Conservation (phyloP, 345 rosid genomes). For the Populus deltoides region DNA sequence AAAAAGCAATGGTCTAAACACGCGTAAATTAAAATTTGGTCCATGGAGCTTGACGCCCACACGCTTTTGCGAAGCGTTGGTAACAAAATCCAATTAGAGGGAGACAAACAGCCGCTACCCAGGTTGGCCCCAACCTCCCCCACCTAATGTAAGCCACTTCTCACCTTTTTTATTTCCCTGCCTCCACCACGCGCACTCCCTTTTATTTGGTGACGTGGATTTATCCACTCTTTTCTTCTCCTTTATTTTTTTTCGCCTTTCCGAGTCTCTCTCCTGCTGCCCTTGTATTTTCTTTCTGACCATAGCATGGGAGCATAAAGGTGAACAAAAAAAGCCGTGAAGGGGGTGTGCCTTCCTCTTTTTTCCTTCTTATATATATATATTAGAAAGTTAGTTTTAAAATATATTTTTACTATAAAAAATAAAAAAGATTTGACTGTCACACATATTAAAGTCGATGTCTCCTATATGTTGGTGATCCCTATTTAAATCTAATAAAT, state of each 20-base stretch:
- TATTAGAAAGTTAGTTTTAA: neutral
- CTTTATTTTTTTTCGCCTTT: neutral
- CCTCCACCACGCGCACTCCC: neutral
- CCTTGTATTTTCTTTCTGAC: no score
- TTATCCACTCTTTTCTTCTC: neutral
- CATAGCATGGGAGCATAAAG: no score
- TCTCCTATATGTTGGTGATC: slow-evolving; percentile 29
- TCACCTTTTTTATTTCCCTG: slow-evolving; percentile 1
- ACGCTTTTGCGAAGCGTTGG: slow-evolving; percentile 26
- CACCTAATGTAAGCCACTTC: slow-evolving; percentile 17
- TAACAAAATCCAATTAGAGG: slow-evolving; percentile 31
- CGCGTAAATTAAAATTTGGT: slow-evolving; percentile 20
- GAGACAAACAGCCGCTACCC: slow-evolving; percentile 46
- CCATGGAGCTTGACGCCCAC: slow-evolving; percentile 9
- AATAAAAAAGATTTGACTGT: neutral
- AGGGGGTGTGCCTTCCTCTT: neutral
- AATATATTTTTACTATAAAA: neutral
- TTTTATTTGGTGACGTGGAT: neutral
- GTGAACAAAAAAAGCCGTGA: neutral
- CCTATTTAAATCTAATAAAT: slow-evolving; percentile 5
- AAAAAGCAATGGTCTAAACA: slow-evolving; percentile 19
- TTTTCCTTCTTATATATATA: neutral
- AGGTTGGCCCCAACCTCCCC: slow-evolving; percentile 27
- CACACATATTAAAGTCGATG: slow-evolving; percentile 30
- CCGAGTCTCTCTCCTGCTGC: no score